Base-by-base conservation (phyloP, 805 yeast genomes). In the Candida sphagnicola region DNA sequence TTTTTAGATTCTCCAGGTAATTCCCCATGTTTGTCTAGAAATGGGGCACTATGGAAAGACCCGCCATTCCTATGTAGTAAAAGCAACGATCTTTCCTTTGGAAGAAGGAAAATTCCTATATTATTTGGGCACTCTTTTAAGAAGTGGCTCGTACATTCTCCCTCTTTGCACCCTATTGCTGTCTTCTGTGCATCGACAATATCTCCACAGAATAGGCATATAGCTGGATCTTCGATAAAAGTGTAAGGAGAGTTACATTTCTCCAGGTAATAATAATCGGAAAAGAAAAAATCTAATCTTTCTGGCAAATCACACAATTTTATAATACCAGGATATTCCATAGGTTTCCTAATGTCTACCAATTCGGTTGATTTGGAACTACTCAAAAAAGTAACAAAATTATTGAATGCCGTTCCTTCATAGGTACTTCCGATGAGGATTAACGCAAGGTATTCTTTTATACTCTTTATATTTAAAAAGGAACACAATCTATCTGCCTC, bases 11-110 rank as follows among this genome's bases (percentile, higher is more conserved):
- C 90, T 31, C 80, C 82, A 35, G 90, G 88, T 12, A 80, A 60
- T 51, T 90, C 97, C 1, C 97, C 97, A 57, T 88, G 95, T 25
- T 72, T 72, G 56, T 90, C 96, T 25, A 86, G 61, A 54, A 81
- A 91, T 0, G 98, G 98, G 2, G 95, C 83, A 24, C 79, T 80
- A 43, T 77, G 72, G 56, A 91, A 91, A 1, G 95, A 78, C 0
- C 99, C 99, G 26, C 84, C 82, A 5, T 82, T 83, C 36, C 78
- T 78, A 42, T 84, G 76, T 34, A 91, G 54, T 24, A 87, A 54
- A 37, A 88, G 61, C 18, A 85, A 53, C 10, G 82, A 65, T 45
- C 85, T 74, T 45, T 80, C 82, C 47, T 82, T 78, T 1, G 95
- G 91, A 2, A 85, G 52, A 34, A 88, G 61, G 48, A 80, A 88